These are phyloP conservation scores for Austroboletus novae-zelandiae DNA, from an alignment of 1,284 basidiomycete species.

Conservation along the genomic window DNA sequence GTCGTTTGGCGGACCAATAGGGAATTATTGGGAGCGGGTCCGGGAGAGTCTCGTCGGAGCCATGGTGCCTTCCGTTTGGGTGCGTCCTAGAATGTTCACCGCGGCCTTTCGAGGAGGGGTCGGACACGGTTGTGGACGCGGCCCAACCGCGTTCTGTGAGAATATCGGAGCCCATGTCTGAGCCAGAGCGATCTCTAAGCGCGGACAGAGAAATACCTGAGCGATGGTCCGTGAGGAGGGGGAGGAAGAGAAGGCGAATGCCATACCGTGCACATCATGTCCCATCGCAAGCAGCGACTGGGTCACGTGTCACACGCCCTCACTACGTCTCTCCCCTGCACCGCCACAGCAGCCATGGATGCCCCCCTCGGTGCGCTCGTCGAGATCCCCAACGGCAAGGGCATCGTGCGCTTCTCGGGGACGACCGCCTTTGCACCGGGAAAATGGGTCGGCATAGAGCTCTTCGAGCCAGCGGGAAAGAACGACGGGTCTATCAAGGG, in stretches of 20 bases:
- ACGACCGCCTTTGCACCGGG: slow-evolving; percentile 84
- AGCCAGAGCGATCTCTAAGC: slow-evolving; percentile 30
- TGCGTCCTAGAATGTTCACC: slow-evolving; percentile 17
- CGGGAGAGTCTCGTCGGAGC: slow-evolving; percentile 41
- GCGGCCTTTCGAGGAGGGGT: slow-evolving; percentile 41
- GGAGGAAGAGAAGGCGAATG: background rate
- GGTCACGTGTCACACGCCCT: background rate
- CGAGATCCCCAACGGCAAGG: slow-evolving; percentile 74
- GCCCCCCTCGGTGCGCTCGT: slow-evolving; percentile 64
- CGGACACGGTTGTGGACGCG: slow-evolving; percentile 40
- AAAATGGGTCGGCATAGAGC: slow-evolving; percentile 94
- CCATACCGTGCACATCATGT: slow-evolving; percentile 23
- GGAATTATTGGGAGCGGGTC: slow-evolving; percentile 64
- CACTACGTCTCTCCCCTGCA: slow-evolving; percentile 1
- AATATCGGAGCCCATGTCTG: slow-evolving; percentile 42
- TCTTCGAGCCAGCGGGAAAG: slow-evolving; percentile 84
- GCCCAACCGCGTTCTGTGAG: slow-evolving; percentile 43
- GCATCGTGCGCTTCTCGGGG: slow-evolving; percentile 86
- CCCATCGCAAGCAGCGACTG: slow-evolving; percentile 3
- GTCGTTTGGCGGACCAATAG: slow-evolving; percentile 82
- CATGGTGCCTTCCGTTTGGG: slow-evolving; percentile 32
- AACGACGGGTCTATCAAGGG: slow-evolving; percentile 93
- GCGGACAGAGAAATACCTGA: slow-evolving; percentile 20
- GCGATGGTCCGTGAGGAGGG: slow-evolving; percentile 1
- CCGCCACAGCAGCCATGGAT: slow-evolving; percentile 33